These are phyloP conservation scores for Pythium pyrilobum DNA, from an alignment of 352 stramenopile species.

Conservation along the genomic window DNA sequence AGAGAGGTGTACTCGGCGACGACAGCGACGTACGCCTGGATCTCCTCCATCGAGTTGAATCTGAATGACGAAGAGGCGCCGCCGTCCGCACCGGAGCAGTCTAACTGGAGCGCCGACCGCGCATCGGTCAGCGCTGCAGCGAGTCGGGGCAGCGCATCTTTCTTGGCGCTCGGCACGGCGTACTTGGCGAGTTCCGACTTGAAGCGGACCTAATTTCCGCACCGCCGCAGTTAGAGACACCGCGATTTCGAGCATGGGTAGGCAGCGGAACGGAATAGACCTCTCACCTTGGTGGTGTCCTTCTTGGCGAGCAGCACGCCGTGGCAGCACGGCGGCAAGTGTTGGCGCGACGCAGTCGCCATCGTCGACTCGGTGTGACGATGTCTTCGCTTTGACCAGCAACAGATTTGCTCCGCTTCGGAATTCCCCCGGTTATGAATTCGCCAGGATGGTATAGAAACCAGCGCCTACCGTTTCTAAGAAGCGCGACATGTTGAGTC, in stretches of 20 bases:
- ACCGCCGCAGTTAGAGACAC: not conserved
- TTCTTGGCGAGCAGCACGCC: constrained; percentile 32
- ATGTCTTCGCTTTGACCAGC: no score
- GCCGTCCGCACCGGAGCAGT: not conserved
- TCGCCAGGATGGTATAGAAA: no score
- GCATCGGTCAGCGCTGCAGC: constrained; percentile 32
- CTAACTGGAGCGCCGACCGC: constrained; percentile 27
- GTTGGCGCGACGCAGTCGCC: constrained; percentile 29
- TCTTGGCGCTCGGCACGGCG: constrained; percentile 22
- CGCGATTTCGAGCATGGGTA: not conserved
- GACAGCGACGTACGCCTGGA: constrained; percentile 27
- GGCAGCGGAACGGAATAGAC: not conserved
- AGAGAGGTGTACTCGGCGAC: constrained; percentile 46
- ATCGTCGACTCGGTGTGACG: no score
- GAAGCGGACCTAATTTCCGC: constrained; percentile 32
- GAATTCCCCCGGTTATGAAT: no score
- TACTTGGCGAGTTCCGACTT: constrained; percentile 34
- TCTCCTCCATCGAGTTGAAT: constrained; percentile 26
- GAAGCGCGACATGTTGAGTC: no score
- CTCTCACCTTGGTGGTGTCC: constrained; percentile 9
- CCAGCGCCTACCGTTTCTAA: no score
- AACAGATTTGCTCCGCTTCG: no score
- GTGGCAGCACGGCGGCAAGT: constrained; percentile 53
- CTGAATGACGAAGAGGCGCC: not conserved
- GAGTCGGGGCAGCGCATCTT: constrained; percentile 32